phyloP scores from a whole-genome alignment of 371 early-diverging fungal species.

The Lichtheimia corymbifera region DNA sequence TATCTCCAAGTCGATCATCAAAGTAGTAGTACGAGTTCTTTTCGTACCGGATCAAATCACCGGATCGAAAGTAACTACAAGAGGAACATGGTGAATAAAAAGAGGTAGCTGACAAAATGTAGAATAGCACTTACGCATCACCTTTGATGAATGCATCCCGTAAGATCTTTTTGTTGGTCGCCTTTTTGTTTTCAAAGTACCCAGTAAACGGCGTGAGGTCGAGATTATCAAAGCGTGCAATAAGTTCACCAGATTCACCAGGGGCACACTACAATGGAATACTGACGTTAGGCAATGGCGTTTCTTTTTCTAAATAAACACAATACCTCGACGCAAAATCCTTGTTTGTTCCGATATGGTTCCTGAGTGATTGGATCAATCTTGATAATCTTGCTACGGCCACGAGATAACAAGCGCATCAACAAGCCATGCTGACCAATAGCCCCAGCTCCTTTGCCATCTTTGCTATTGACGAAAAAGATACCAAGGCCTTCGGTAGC shows the following conservation, averaged over 20 bases:
- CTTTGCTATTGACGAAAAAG: constrained; percentile 51
- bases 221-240: constrained; percentile 38
- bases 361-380: constrained; percentile 44
- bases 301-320: too few relatives aligned
- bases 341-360: constrained; percentile 26
- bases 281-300: too few relatives aligned
- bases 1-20: constrained; percentile 74
- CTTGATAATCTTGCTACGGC: constrained; percentile 21
- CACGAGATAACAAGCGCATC: constrained; percentile 15
- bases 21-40: constrained; percentile 66
- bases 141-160: constrained; percentile 26
- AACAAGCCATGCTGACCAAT: constrained; percentile 46
- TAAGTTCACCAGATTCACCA: constrained; percentile 21
- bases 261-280: constrained; percentile 20
- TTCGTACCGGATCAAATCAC: constrained; percentile 62
- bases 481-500: constrained; percentile 41
- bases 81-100: background rate
- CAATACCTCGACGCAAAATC: constrained; percentile 40
- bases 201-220: constrained; percentile 25
- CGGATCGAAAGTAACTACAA: constrained; percentile 49
- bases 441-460: constrained; percentile 49
- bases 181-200: constrained; percentile 41
- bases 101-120: background rate
- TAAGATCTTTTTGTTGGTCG: constrained; percentile 53
- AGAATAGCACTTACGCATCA: constrained; percentile 13